Evolutionary conservation across 176 grass and related monocot genomes (phyloP), one percentile per base, ranked within the genome.

Genomic region (Elaeis guineensis): DNA sequence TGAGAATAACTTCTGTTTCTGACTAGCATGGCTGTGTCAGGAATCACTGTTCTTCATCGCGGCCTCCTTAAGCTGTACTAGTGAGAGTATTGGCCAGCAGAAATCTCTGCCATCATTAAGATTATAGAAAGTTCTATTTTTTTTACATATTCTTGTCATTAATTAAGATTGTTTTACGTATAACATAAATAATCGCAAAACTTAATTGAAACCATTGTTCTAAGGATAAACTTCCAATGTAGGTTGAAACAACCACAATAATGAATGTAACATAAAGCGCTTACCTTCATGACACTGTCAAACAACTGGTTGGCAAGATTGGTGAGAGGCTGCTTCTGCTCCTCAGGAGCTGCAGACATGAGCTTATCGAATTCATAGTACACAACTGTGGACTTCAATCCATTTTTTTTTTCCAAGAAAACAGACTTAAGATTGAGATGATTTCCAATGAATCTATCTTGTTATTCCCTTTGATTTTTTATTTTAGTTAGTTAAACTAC

Each of bases 351-450:
- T 8, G 83, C 78, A 16, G 77, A 52, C 75, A 96, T 77, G 69
- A 96, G 74, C 55, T 70, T 87, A 75, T 96, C 91, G 62, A 90
- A 90, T 69, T 96, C 83, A 69, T 74, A 90, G 76, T 85, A 96
- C 78, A 96, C 87, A 62, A 90, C 78, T 7, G 91, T 85, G 56
- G 86, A 81, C 59, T 81, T 86, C 71, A 96, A 51, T 95, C 80
- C 53, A n/a, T n/a, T 23, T 23, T 23, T 23, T 22, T 23, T 23
- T 23, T 2, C 23, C 23, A 23, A 23, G 23, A 23, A 23, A 23
- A 23, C 23, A 23, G 3, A 23, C 25, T 28, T 28, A 28, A 28
- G 25, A 28, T 28, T 30, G 28, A 5, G 5, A 30, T 30, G 5
- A 6, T 30, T 30, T 30, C 28, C 5, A 30, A 30, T 30, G 28